phyloP scores from a whole-genome alignment of 2,329 filamentous ascomycete genomes.

The Cladosporium colombiae region DNA sequence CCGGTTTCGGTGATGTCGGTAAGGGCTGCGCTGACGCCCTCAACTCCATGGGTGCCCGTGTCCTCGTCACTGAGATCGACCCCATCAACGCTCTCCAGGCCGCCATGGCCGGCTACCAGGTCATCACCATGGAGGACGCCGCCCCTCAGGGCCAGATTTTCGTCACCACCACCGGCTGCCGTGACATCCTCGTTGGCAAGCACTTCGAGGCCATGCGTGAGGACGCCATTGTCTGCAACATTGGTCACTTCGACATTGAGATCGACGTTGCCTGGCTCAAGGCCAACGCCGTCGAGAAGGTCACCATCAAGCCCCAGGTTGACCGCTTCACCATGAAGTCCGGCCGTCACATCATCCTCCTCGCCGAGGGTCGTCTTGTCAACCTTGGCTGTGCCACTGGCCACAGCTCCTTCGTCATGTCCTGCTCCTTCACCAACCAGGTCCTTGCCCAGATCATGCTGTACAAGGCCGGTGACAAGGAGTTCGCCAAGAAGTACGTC shows the following conservation, averaged over 20 bases:
- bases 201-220: conserved; percentile 97
- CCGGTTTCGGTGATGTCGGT: conserved; percentile 97
- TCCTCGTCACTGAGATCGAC: conserved; percentile 95
- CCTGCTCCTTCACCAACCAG: conserved; percentile 99
- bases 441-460: conserved; percentile 98
- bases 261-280: conserved; percentile 99
- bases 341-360: conserved; percentile 96
- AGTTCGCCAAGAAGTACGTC: conserved; percentile 89
- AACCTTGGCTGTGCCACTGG: conserved; percentile 99
- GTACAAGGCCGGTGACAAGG: conserved; percentile 87
- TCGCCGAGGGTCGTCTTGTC: conserved; percentile 97
- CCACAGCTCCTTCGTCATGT: conserved; percentile 99
- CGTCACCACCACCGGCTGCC: conserved; percentile 98
- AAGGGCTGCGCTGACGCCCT: conserved; percentile 98
- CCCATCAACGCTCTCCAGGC: conserved; percentile 99
- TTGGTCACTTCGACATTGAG: conserved; percentile 99
- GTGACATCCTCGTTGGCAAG: conserved; percentile 87
- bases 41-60: conserved; percentile 94
- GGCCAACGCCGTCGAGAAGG: conserved; percentile 86
- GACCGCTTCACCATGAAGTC: conserved; percentile 94
- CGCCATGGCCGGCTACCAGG: conserved; percentile 94
- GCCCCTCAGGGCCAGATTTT: conserved; percentile 90
- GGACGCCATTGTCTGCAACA: conserved; percentile 99
- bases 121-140: conserved; percentile 97
- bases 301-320: conserved; percentile 99